Evolutionary conservation across 1,284 basidiomycete species (phyloP).

Genomic region (Fomitopsis palustris): DNA sequence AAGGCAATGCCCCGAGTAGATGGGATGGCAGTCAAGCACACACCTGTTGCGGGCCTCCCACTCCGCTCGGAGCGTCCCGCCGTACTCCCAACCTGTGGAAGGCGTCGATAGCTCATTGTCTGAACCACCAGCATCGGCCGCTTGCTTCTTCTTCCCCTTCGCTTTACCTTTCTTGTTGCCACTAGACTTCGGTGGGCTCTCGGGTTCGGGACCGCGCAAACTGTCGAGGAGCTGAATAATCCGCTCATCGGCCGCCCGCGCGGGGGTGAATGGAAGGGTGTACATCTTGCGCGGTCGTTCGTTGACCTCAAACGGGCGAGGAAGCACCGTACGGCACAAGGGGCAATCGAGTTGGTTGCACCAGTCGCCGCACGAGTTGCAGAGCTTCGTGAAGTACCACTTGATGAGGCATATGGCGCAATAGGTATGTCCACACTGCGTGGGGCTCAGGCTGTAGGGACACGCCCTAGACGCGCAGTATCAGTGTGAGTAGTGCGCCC

Average conservation of each 20-base stretch:
- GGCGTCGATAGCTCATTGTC: background rate
- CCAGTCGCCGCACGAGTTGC: constrained; percentile 58
- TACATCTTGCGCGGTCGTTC: constrained; percentile 41
- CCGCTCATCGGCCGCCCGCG: constrained; percentile 48
- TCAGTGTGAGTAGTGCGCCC: background rate
- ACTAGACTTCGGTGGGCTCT: background rate
- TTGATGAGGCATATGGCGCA: constrained; percentile 61
- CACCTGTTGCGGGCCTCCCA: constrained; percentile 17
- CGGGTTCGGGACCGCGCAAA: constrained; percentile 22
- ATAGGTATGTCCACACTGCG: constrained; percentile 61
- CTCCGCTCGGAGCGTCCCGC: constrained; percentile 12
- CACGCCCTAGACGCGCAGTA: constrained; percentile 37
- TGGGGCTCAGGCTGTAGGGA: constrained; percentile 54
- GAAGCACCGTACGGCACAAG: constrained; percentile 47
- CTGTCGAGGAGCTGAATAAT: constrained; percentile 46
- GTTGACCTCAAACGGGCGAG: constrained; percentile 46
- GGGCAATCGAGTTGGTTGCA: constrained; percentile 64
- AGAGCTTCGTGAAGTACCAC: constrained; percentile 64
- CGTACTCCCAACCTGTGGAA: constrained; percentile 11
- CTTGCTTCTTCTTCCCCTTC: constrained; percentile 2
- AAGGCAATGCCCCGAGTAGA: background rate
- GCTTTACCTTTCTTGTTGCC: background rate
- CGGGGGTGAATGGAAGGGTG: constrained; percentile 60
- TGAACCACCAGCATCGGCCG: background rate
- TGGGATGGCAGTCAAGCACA: background rate